Conservation (phyloP, 129 eudicot genomes). For the Gnaphalium uliginosum region DNA sequence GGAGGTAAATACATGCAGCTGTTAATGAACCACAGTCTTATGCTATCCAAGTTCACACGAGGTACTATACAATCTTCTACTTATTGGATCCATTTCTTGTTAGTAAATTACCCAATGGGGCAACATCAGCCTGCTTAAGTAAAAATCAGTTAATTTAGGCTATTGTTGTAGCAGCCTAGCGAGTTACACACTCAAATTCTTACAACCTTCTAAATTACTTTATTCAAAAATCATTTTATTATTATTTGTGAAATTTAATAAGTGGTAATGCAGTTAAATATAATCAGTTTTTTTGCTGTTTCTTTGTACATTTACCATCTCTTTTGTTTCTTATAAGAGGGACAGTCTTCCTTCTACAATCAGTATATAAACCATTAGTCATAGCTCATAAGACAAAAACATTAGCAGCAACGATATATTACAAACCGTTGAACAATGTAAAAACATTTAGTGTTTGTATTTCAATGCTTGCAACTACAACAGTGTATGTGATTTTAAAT, state of each 20-base stretch:
- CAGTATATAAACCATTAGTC: not conserved
- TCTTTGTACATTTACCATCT: not conserved
- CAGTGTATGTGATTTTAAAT: not conserved
- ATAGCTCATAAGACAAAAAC: not conserved
- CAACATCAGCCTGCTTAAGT: not conserved
- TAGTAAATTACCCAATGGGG: not conserved
- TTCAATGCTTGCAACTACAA: not conserved
- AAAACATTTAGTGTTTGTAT: not conserved
- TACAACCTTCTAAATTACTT: not conserved
- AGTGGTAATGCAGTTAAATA: not conserved
- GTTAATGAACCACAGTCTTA: slow-evolving; percentile 61
- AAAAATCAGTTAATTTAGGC: not conserved
- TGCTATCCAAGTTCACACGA: slow-evolving; percentile 60
- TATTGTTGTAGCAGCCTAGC: not conserved
- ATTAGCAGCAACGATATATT: not conserved
- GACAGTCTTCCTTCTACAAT: not conserved
- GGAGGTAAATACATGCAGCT: slow-evolving; percentile 68
- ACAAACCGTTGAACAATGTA: not conserved
- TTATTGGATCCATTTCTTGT: not conserved
- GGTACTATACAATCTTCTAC: slow-evolving; percentile 41
- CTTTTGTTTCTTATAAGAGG: not conserved
- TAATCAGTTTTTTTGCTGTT: not conserved
- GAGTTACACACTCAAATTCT: not conserved
- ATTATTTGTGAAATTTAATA: not conserved
- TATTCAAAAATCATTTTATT: not conserved